Evolutionary conservation across 2,329 filamentous ascomycete species (phyloP), one percentile per base, ranked within the genome.

Genomic region (Penicillium sp.): DNA sequence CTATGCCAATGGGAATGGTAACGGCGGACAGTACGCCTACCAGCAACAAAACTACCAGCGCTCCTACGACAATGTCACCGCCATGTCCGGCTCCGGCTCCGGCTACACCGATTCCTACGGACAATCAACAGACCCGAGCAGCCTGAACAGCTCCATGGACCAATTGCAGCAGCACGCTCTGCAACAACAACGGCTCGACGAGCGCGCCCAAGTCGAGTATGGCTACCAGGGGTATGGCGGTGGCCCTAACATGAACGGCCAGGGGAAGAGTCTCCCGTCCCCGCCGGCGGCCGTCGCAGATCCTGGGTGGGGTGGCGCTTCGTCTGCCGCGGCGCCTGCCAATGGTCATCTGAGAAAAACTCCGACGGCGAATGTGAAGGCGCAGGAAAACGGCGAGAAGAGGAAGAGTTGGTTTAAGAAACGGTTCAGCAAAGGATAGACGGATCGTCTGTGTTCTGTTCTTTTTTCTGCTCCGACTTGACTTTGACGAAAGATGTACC

Each of bases 81-180:
- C 90, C 13, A 89, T 66, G 18, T 88, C 60, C 4, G 73, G 70
- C 18, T 87, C 87, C 11, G 88, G 87, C 22, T 90, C 87, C 69
- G 90, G 87, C 86, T 88, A 63, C 55, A 81, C 81, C 54, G 92
- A 96, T 58, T 87, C 87, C 13, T 88, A 85, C 71, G 88, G 87
- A 56, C 93, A 95, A 75, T 88, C 89, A 64, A 96, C 92, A 60
- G 92, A 96, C 72, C 93, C 91, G 79, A 95, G 90, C 78, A 96
- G 92, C 71, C 90, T 96, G 72, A 96, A 96, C 78, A 96, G 91
- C 78, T 96, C 92, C 1, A 86, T 96, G 66, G 91, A 96, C 72
- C 88, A 91, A 61, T 80, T 87, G 24, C 79, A 82, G 58, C 84
- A 87, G 53, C 73, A 75, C 49, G 70, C 69, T 55, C 63, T 74